Evolutionary conservation across 768 basidiomycete genomes (phyloP).

Genomic region (Baorangia bicolor): DNA sequence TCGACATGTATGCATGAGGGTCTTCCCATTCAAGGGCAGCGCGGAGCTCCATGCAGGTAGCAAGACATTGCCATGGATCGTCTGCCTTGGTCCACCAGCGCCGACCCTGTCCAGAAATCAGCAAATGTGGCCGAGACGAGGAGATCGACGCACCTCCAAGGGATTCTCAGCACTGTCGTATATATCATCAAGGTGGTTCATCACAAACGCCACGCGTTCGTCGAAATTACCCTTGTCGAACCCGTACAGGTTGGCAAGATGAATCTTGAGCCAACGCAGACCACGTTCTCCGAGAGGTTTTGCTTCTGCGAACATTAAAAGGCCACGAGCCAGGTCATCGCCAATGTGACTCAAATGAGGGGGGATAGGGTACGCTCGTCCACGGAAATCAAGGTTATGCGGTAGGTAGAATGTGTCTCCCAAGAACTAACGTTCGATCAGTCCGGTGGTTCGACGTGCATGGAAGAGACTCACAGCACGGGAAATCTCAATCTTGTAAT

Average conservation of each 20-base stretch:
- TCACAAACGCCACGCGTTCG: constrained; percentile 81
- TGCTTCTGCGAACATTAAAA: constrained; percentile 78
- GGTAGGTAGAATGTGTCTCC: constrained; percentile 89
- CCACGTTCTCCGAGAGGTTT: constrained; percentile 83
- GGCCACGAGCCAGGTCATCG: constrained; percentile 86
- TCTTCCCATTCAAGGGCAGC: constrained; percentile 72
- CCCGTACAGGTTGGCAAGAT: constrained; percentile 89
- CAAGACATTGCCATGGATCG: constrained; percentile 97
- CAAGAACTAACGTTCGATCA: constrained; percentile 57
- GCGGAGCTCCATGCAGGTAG: constrained; percentile 87
- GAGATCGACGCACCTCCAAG: constrained; percentile 51
- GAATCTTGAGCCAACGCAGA: constrained; percentile 93
- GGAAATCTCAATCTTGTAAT: constrained; percentile 97
- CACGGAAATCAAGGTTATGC: constrained; percentile 97
- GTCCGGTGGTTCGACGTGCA: neutral
- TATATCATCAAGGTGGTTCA: constrained; percentile 70
- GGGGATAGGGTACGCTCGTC: constrained; percentile 94
- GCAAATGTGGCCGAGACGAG: neutral
- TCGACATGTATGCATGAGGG: constrained; percentile 55
- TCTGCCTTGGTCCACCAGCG: constrained; percentile 92
- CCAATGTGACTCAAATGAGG: constrained; percentile 95
- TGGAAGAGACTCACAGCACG: constrained; percentile 60
- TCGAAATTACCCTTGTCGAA: constrained; percentile 94
- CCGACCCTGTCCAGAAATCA: constrained; percentile 46
- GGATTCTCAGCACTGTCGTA: constrained; percentile 83